Evolutionary conservation across 2,329 filamentous ascomycete species (phyloP), one percentile per base, ranked within the genome.

Genomic region (Diplodia seriata): DNA sequence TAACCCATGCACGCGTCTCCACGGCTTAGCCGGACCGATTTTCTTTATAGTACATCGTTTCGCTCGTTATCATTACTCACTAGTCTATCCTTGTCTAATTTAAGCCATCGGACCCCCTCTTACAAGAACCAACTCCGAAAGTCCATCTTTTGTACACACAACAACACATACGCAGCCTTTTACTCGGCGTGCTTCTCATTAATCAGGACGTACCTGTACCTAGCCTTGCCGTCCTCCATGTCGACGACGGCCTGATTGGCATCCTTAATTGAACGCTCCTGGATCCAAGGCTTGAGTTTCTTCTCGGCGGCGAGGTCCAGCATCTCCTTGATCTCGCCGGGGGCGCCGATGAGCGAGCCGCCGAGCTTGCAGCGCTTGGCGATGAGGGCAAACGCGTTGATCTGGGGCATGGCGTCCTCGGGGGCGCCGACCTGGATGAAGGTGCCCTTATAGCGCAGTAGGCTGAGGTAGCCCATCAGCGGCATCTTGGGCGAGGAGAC

Each of bases 401-500:
- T 82, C 2, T 80, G 78, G 4, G 86, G 87, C 1, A 84, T 72
- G 63, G 78, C 77, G 76, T 81, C 78, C 73, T 92, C 90, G 0
- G 90, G 90, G 1, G 85, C 85, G 33, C 89, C 90, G 59, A 92
- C 83, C 77, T 91, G 87, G 68, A 91, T 84, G 72, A 91, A 88
- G 15, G 82, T 82, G 5, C 90, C 89, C 59, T 86, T 83, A 18
- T 83, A 78, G 68, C 84, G 82, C 40, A 92, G 80, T 9, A 92
- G 81, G 15, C 79, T 73, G 67, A 93, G 80, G 76, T 91, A 92
- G 56, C 85, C 79, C 62, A 79, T 76, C 29, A 91, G 74, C 0
- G 89, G 89, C 88, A 92, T 90, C 18, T 87, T 83, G 2, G 84
- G 81, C 7, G 78, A 81, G 2, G 85, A 86, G 15, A 88, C 84